Conservation (phyloP, 345 rosid genomes). For the Jatropha curcas region DNA sequence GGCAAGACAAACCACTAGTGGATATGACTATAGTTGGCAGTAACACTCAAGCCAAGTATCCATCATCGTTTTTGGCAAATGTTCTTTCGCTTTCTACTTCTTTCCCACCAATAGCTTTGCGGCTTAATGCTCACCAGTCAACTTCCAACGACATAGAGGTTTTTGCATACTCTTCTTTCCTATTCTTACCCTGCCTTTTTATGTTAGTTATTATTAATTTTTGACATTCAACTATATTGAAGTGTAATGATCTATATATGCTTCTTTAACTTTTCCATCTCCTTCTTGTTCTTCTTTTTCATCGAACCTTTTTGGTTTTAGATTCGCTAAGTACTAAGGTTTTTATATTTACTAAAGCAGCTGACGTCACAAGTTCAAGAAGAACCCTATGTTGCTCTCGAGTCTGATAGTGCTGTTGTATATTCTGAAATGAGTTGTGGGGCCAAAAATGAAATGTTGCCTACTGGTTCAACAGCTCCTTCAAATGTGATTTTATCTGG, state of each 20-base stretch:
- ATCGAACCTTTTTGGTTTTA: neutral
- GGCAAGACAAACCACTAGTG: constrained; percentile 51
- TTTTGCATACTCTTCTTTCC: constrained; percentile 3
- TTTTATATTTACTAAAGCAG: constrained; percentile 29
- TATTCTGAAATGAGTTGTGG: constrained; percentile 36
- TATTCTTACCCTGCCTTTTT: neutral
- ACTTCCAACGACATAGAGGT: constrained; percentile 45
- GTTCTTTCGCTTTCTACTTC: constrained; percentile 75
- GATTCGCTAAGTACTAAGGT: constrained; percentile 10
- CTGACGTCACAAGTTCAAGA: constrained; percentile 49
- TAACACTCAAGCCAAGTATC: constrained; percentile 64
- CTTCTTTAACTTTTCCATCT: neutral
- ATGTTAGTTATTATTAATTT: neutral
- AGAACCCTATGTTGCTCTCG: constrained; percentile 34
- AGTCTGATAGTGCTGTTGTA: constrained; percentile 28
- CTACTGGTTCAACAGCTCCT: constrained; percentile 46
- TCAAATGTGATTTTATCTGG: constrained; percentile 43
- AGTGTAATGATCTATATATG: neutral
- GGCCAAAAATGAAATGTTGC: constrained; percentile 46
- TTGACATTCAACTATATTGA: neutral
- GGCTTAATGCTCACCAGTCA: constrained; percentile 39
- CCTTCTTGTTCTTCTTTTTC: neutral
- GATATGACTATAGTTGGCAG: constrained; percentile 71
- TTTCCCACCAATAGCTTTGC: constrained; percentile 71
- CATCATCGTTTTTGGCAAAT: constrained; percentile 67